Evolutionary conservation across 371 early-diverging fungal genomes (phyloP).

Genomic region (Basidiobolus meristosporus): DNA sequence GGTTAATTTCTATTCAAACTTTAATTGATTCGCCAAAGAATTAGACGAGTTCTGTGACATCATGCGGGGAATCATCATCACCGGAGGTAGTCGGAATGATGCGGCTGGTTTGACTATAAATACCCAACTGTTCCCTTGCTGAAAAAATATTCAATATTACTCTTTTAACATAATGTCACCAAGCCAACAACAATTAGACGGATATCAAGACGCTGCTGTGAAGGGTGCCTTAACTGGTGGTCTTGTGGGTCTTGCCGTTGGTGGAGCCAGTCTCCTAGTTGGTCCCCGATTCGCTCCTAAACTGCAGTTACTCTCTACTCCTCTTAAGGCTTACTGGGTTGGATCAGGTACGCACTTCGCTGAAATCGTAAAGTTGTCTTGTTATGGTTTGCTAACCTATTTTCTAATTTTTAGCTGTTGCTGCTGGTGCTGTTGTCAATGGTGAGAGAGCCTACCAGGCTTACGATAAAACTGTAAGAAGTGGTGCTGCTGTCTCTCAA

Average conservation of each 20-base stretch:
- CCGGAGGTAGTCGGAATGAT: no score
- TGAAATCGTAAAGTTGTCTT: background rate
- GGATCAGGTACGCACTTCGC: constrained; percentile 1
- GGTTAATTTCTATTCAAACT: no score
- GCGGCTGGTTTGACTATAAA: no score
- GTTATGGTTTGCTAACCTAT: background rate
- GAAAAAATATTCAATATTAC: no score
- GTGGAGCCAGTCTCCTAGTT: constrained; percentile 1
- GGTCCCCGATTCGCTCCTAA: constrained; percentile 1
- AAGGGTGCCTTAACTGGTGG: constrained; percentile 2
- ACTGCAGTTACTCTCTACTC: constrained; percentile 2
- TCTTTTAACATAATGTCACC: background rate
- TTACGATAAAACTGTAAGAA: background rate
- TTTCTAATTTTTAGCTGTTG: constrained; percentile 3
- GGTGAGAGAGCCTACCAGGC: constrained; percentile 4
- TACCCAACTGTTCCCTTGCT: no score
- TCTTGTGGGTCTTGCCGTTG: constrained; percentile 2
- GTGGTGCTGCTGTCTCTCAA: background rate
- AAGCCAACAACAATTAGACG: background rate
- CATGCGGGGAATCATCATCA: no score
- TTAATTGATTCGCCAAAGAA: no score
- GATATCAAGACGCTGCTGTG: constrained; percentile 1
- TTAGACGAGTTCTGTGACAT: no score
- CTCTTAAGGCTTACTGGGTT: constrained; percentile 6
- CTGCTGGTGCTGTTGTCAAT: constrained; percentile 4